Evolutionary conservation across 2,329 filamentous ascomycete species (phyloP), one percentile per base, ranked within the genome.

Genomic region (Blumeriella jaapii): DNA sequence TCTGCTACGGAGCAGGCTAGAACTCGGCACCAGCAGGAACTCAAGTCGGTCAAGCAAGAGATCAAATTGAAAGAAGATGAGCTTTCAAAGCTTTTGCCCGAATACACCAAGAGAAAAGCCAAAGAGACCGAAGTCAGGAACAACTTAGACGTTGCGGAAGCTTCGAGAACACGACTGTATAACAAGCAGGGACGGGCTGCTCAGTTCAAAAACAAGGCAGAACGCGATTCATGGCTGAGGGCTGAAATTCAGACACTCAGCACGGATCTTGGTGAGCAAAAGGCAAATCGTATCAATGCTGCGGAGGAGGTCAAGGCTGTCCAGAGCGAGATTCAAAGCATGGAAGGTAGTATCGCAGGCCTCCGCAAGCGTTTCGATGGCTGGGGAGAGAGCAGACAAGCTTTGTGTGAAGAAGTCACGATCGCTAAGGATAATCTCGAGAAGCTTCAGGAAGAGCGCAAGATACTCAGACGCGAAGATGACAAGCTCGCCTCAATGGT

Each of bases 131-230:
- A 73, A 11, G 65, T 83, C 17, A 79, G 78, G 51, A 67, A 78
- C 36, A 74, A 81, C 40, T 67, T 96, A 8, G 80, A 86, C 29
- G 68, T 81, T 31, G 81, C 81, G 0, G 82, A 93, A 51, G 78
- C 78, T 6, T 70, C 73, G 4, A 71, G 83, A 26, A 76, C 82
- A 45, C 78, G 87, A 23, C 70, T 98, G 6, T 84, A 93, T 54
- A 83, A 82, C 32, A 98, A 98, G 58, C 89, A 98, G 60, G 85
- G 81, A 27, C 79, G 89, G 29, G 86, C 82, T 46, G 80, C 82
- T 12, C 81, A 85, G 43, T 98, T 94, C 59, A 81, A 71, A 53
- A 93, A 76, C 57, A 94, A 94, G 63, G 71, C 74, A 6, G 85
- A 96, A 55, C 78, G 93, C 27, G 89, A 98, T 57, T 71, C 74